Conservation (phyloP, 129 eudicot species). For the Chrysanthemum makinoi region DNA sequence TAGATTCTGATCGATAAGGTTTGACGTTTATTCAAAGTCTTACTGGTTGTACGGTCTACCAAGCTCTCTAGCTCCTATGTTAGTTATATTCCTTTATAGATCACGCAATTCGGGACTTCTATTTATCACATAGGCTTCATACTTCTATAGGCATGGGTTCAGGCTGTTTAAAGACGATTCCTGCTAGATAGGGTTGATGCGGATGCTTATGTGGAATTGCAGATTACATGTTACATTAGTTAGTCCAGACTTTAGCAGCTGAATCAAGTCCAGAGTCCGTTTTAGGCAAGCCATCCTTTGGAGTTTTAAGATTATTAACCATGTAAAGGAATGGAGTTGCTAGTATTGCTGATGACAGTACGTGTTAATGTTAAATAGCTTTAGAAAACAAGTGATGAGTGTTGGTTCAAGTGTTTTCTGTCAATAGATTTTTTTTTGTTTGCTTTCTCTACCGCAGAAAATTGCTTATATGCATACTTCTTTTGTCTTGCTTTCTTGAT, state of each 20-base stretch:
- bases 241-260: conserved; percentile 8
- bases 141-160: background rate
- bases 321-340: background rate
- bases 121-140: too few species aligned
- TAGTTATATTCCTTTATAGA: too few species aligned
- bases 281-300: conserved; percentile 2
- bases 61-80: too few species aligned
- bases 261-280: conserved; percentile 4
- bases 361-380: conserved; percentile 13
- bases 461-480: background rate
- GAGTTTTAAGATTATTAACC: background rate
- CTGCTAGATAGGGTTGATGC: conserved; percentile 1
- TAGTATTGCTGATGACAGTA: background rate
- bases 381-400: background rate
- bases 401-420: background rate
- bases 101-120: too few species aligned
- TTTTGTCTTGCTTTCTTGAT: background rate
- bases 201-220: conserved; percentile 11
- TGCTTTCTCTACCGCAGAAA: background rate
- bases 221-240: background rate
- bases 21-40: conserved; percentile 7
- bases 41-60: background rate
- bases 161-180: conserved; percentile 3
- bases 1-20: background rate
- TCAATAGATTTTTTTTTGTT: background rate